Evolutionary conservation across 2,329 filamentous ascomycete species (phyloP), one percentile per base, ranked within the genome.

Genomic region (Phoma herbarum): DNA sequence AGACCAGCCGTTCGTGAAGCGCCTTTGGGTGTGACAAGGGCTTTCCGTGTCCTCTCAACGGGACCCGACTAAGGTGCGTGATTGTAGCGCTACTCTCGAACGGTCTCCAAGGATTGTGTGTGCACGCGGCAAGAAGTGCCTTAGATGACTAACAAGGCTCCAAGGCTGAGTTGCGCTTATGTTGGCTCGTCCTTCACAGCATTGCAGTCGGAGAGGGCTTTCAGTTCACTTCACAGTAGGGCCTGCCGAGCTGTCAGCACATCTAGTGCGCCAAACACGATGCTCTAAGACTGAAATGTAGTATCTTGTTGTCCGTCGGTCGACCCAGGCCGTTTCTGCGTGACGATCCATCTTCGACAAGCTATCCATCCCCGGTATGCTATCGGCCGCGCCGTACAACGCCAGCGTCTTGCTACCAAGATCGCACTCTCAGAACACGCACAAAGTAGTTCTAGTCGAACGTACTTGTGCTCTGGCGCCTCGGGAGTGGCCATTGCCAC

Each of bases 341-440:
- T 42, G 31, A 59, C 48, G 44, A 37, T 33, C 44, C 52, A 33
- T 39, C 31, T 35, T 50, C 47, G 35, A 57, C 45, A 61, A 58
- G 41, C 53, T 55, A 50, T 51, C 55, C 50, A 46, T 59, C 51
- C 48, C 44, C 57, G 64, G 68, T 53, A 68, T 67, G 63, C 61
- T 60, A 71, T 75, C 72, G 70, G 70, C 68, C 68, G 69, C 66
- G 43, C 71, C 65, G 71, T 71, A 66, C 67, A 57, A 74, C 68
- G 61, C 67, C 63, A 69, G 61, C 63, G 51, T 48, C 62, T 75
- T 70, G 73, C 66, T 75, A 75, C 72, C 71, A 46, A 57, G 41
- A 16, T 60, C 59, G 55, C 29, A 49, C 23, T 42, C 20, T 22
- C 25, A 37, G 31, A 37, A 31, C 37, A 49, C 12, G 28, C 31